phyloP scores from a whole-genome alignment of 306 rosid genomes.

The Cotoneaster glaucophyllus region DNA sequence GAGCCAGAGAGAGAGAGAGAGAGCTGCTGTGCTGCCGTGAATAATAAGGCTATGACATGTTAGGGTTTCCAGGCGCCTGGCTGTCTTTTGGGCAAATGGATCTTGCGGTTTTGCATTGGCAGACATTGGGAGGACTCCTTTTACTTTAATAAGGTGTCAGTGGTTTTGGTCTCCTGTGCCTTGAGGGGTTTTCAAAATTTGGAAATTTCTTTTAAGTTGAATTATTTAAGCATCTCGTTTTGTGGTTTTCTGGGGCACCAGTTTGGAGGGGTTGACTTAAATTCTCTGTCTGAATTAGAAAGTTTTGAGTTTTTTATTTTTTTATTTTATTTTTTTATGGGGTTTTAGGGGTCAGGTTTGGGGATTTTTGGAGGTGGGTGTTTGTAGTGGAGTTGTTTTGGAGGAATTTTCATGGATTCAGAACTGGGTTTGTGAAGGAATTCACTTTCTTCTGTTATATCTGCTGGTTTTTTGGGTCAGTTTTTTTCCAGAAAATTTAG shows the following conservation, averaged over 20 bases:
- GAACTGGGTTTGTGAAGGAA: conserved; percentile 21
- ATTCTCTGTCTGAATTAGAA: conserved; percentile 23
- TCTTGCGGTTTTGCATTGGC: conserved; percentile 21
- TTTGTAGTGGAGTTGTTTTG: conserved; percentile 48
- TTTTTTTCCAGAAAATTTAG: conserved; percentile 11
- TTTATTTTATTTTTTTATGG: background rate
- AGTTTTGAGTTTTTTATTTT: conserved; percentile 1
- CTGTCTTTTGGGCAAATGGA: conserved; percentile 30
- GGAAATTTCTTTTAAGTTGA: conserved; percentile 26
- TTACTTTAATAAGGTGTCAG: conserved; percentile 37
- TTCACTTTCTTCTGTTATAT: conserved; percentile 10
- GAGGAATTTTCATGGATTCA: conserved; percentile 22
- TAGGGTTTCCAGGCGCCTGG: conserved; percentile 20
- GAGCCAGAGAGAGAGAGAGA: background rate
- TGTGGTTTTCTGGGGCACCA: conserved; percentile 18
- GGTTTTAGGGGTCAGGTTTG: conserved; percentile 15
- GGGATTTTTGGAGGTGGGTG: conserved; percentile 20
- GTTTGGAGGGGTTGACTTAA: conserved; percentile 68
- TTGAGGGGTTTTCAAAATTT: conserved; percentile 25
- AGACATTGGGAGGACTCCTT: conserved; percentile 12
- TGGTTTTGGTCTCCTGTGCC: conserved; percentile 41
- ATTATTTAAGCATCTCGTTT: background rate
- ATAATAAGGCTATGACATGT: conserved; percentile 17
- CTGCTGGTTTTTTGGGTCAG: conserved; percentile 25
- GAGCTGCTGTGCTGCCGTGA: conserved; percentile 35